These are phyloP conservation scores for Fomitopsis betulina DNA, from an alignment of 1,284 basidiomycete species.

Conservation along the genomic window DNA sequence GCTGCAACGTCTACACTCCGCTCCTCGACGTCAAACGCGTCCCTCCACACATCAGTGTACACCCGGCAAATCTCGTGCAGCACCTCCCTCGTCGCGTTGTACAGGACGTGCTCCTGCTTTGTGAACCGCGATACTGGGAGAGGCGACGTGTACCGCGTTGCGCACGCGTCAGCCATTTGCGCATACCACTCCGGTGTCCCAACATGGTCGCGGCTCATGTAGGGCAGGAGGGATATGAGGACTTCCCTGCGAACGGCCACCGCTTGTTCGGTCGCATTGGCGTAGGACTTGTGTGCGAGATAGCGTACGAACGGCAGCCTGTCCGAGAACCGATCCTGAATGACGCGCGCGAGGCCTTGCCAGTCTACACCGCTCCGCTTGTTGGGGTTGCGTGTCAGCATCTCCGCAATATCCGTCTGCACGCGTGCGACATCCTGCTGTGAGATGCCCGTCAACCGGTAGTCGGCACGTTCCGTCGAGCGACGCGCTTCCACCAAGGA, in stretches of 20 bases:
- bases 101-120: constrained; percentile 1
- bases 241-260: not conserved
- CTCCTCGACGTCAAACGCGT: not conserved
- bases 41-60: not conserved
- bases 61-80: constrained; percentile 1
- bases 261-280: not conserved
- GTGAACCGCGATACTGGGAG: not conserved
- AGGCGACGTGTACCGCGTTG: not conserved
- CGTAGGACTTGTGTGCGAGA: not conserved
- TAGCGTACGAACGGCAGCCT: not conserved
- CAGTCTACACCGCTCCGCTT: not conserved
- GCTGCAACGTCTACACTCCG: not conserved
- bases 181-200: not conserved
- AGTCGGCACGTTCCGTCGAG: not conserved
- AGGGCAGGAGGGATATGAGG: not conserved
- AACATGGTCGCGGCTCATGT: not conserved
- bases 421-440: not conserved
- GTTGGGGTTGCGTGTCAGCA: not conserved
- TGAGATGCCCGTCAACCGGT: not conserved
- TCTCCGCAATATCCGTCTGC: not conserved
- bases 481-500: not conserved
- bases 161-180: not conserved
- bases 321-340: not conserved
- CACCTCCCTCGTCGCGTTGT: not conserved
- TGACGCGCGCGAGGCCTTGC: not conserved